Base-by-base conservation (phyloP, 1,284 basidiomycete species). In the Rhodotorula glutinis region DNA sequence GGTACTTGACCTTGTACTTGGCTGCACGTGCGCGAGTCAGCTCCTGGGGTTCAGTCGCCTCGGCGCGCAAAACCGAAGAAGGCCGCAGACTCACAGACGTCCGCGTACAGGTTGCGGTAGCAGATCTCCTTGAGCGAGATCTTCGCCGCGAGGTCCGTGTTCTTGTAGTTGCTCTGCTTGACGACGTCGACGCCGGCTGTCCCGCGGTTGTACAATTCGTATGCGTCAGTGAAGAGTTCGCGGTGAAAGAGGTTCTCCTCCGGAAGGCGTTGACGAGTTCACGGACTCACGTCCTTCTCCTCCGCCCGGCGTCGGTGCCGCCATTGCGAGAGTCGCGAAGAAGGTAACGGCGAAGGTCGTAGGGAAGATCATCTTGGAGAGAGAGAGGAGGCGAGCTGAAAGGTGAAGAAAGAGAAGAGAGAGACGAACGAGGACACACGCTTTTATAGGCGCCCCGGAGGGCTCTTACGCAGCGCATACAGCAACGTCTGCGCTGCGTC, bases 51-150 rank as follows among this genome's bases (percentile, higher is more conserved):
- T 41, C 21, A 0, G n/a, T 13, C 10, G 1, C 7, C 0, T 30
- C 5, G 7, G 9, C 9, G 29, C 13, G 30, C 23, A 21, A 38
- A 21, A 23, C 19, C 0, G 53, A 9, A 25, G 8, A 33, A 13
- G 23, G 14, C 47, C 25, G 47, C 47, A 4, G n/a, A 27, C 53
- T 38, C 38, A 41, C 53, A 14, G 33, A 43, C 53, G 40, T 62
- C 52, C 27, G 60, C 60, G 54, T 56, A 62, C 19, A 62, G 38
- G 53, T 62, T 55, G 33, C 44, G 53, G 54, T 62, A 62, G 60
- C 60, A 62, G 33, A 53, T 23, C 54, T 62, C 57, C 57, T 59
- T 59, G 38, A 59, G 47, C 57, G 57, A 52, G 47, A 52, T 27
- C 25, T 29, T 41, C 47, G 27, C 30, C 16, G 33, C 40, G 25